A percentile compares a stretch with the other conserved stretches of the same genome.
Evolutionary conservation across 2,329 filamentous ascomycete genomes (phyloP).

Genomic region (Talaromyces sp.): DNA sequence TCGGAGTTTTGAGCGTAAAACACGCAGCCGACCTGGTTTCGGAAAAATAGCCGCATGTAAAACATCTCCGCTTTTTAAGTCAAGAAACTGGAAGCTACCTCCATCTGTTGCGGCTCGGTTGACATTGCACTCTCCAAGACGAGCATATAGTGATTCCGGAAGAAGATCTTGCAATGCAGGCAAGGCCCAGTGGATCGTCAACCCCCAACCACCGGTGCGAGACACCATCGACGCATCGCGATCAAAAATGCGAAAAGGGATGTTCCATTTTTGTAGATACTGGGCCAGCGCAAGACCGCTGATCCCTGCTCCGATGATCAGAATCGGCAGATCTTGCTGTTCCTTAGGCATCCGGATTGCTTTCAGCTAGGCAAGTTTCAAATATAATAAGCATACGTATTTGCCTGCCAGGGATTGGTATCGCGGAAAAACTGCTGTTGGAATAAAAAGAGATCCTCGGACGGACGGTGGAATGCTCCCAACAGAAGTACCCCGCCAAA

Average conservation of each 20-base stretch:
- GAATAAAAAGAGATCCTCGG: too few species aligned
- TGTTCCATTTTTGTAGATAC: slow-evolving; percentile 25
- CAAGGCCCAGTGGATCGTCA: slow-evolving; percentile 60
- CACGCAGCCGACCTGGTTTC: slow-evolving; percentile 42
- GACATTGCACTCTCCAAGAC: slow-evolving; percentile 49
- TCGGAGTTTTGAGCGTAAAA: slow-evolving; percentile 44
- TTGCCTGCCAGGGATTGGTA: background rate
- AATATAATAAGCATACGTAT: background rate
- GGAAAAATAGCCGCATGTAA: slow-evolving; percentile 36
- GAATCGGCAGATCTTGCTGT: slow-evolving; percentile 18
- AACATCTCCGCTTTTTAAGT: slow-evolving; percentile 47
- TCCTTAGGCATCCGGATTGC: background rate
- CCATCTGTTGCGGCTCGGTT: slow-evolving; percentile 46
- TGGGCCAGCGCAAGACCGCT: slow-evolving; percentile 40
- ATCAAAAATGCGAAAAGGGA: slow-evolving; percentile 36
- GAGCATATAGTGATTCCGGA: slow-evolving; percentile 40
- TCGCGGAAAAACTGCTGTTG: background rate
- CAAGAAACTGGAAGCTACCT: slow-evolving; percentile 50
- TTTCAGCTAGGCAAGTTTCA: background rate
- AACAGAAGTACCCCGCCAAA: too few species aligned
- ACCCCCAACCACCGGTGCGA: slow-evolving; percentile 54
- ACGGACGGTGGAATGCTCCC: too few species aligned
- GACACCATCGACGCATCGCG: slow-evolving; percentile 39
- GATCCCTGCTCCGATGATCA: slow-evolving; percentile 41
- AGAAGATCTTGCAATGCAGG: slow-evolving; percentile 47